Evolutionary conservation across 495 filamentous ascomycete species (phyloP).

Genomic region (Ramalina intermedia): DNA sequence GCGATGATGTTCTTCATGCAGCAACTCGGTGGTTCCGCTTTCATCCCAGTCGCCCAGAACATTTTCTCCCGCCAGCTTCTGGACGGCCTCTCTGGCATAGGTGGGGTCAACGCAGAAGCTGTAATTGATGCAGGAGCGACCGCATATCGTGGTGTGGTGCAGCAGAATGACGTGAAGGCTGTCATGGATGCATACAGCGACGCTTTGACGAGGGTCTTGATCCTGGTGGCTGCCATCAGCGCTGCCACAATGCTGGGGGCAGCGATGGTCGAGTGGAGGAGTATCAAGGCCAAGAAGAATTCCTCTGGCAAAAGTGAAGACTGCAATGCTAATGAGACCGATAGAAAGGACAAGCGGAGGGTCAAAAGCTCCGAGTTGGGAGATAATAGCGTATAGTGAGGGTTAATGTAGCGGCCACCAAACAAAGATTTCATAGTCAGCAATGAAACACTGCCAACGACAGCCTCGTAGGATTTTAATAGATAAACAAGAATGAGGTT

Average conservation of each 20-base stretch:
- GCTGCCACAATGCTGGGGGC: conserved; percentile 13
- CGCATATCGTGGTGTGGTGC: conserved; percentile 14
- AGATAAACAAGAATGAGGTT: no score
- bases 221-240: conserved; percentile 2
- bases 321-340: no score
- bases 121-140: conserved; percentile 22
- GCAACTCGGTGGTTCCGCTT: conserved; percentile 26
- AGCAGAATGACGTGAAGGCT: conserved; percentile 9
- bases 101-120: conserved; percentile 8
- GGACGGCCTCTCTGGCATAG: conserved; percentile 10
- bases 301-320: neutral
- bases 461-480: no score
- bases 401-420: no score
- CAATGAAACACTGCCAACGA: no score
- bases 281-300: conserved; percentile 15
- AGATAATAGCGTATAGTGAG: no score
- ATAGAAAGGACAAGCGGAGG: no score
- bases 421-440: no score
- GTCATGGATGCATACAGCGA: conserved; percentile 21
- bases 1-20: conserved; percentile 27
- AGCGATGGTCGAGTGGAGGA: conserved; percentile 27
- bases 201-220: conserved; percentile 16
- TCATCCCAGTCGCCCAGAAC: conserved; percentile 23
- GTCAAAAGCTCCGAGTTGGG: no score
- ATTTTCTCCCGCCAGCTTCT: conserved; percentile 12